These are phyloP conservation scores for Nitzschia sp. DNA, from an alignment of 108 stramenopile species.

Conservation along the genomic window DNA sequence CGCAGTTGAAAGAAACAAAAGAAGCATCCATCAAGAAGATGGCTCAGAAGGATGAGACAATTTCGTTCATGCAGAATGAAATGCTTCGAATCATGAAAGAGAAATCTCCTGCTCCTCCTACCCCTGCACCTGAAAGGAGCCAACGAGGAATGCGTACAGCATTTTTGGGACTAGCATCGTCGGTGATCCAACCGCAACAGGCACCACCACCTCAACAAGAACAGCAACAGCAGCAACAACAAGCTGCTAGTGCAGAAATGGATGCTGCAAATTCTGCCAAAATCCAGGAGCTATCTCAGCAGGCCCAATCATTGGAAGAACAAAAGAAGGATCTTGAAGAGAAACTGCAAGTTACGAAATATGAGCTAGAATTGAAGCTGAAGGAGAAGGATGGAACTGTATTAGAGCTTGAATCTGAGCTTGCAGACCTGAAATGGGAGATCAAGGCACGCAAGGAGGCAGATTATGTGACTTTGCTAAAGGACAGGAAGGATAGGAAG, in stretches of 20 bases:
- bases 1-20: constrained; percentile 20
- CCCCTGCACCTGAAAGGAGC: too few relatives aligned
- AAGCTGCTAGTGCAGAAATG: not conserved
- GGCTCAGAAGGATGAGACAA: constrained; percentile 37
- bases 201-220: not conserved
- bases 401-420: constrained; percentile 22
- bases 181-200: not conserved
- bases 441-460: constrained; percentile 29
- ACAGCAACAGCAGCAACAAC: constrained; percentile 20
- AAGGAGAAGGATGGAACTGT: constrained; percentile 28
- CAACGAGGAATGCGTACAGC: too few relatives aligned
- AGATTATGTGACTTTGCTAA: constrained; percentile 22
- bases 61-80: constrained; percentile 40
- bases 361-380: constrained; percentile 23
- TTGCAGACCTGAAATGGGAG: constrained; percentile 24
- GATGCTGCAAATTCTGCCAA: constrained; percentile 12
- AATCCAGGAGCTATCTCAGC: constrained; percentile 21
- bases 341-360: constrained; percentile 16
- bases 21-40: constrained; percentile 23
- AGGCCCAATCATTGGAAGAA: constrained; percentile 22
- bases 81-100: constrained; percentile 41
- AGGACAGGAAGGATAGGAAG: constrained; percentile 33
- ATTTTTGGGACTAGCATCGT: too few relatives aligned
- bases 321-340: constrained; percentile 30
- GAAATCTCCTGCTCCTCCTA: constrained; percentile 22